Percentiles rank a stretch among this genome's conserved stretches.
phyloP scores from a whole-genome alignment of 805 yeast species.

The Candida vaughaniae region DNA sequence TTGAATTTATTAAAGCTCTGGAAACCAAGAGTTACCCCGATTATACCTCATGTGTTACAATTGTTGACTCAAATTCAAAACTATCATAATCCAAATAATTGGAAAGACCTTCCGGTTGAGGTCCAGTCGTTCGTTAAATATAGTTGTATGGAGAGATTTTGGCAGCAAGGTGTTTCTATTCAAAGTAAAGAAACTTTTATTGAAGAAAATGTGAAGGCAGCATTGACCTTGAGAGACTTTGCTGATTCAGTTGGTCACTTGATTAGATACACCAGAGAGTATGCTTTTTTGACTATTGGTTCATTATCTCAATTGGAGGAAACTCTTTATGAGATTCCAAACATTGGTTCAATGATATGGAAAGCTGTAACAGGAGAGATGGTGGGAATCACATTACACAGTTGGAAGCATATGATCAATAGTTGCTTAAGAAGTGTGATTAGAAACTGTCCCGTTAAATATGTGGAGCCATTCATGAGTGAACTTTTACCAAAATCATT shows the following conservation, averaged over 20 bases:
- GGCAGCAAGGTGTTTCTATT: slow-evolving; percentile 97
- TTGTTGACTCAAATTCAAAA: slow-evolving; percentile 88
- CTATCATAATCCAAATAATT: slow-evolving; percentile 89
- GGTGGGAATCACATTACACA: slow-evolving; percentile 86
- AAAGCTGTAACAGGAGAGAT: slow-evolving; percentile 82
- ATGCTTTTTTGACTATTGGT: slow-evolving; percentile 86
- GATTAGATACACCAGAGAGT: slow-evolving; percentile 92
- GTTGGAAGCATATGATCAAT: slow-evolving; percentile 96
- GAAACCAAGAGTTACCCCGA: slow-evolving; percentile 92
- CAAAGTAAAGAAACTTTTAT: slow-evolving; percentile 93
- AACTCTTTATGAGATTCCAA: slow-evolving; percentile 82
- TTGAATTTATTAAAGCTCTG: slow-evolving; percentile 69
- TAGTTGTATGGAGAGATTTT: slow-evolving; percentile 88
- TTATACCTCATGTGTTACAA: slow-evolving; percentile 86
- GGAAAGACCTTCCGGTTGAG: slow-evolving; percentile 83
- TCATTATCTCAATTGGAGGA: slow-evolving; percentile 88
- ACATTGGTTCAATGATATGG: slow-evolving; percentile 74
- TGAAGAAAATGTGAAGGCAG: slow-evolving; percentile 91
- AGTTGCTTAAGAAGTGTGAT: slow-evolving; percentile 83
- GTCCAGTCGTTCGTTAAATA: slow-evolving; percentile 91
- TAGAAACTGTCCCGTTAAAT: slow-evolving; percentile 79
- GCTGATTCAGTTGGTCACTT: slow-evolving; percentile 98
- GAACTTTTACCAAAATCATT: slow-evolving; percentile 78
- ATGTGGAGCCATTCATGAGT: slow-evolving; percentile 66
- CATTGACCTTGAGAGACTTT: slow-evolving; percentile 90